These are phyloP conservation scores for Eutrema yunnanense DNA, from an alignment of 345 rosid species.

Conservation along the genomic window DNA sequence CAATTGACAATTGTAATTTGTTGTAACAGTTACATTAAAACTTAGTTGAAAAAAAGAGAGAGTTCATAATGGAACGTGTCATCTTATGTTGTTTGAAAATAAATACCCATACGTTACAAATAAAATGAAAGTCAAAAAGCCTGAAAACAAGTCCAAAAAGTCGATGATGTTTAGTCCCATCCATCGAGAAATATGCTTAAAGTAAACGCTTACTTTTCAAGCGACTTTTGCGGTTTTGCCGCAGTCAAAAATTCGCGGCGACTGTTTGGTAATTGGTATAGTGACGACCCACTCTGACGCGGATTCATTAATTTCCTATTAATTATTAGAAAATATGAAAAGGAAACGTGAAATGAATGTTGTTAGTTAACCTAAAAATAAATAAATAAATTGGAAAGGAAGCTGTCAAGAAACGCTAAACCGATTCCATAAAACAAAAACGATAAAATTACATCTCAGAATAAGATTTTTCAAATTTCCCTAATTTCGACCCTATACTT, in stretches of 20 bases:
- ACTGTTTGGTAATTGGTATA: conserved; percentile 7
- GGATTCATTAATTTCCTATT: conserved; percentile 2
- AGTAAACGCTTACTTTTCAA: conserved; percentile 24
- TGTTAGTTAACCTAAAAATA: not conserved
- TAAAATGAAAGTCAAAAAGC: not conserved
- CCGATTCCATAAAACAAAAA: not conserved
- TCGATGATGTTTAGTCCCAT: conserved; percentile 15
- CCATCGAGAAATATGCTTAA: conserved; percentile 24
- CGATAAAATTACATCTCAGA: not conserved
- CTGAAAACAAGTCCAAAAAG: conserved; percentile 1
- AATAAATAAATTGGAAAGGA: not conserved
- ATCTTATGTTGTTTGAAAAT: not conserved
- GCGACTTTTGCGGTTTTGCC: not conserved
- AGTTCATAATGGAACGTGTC: not conserved
- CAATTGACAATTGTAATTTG: not conserved
- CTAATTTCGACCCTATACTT: not conserved
- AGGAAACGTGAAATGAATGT: conserved; percentile 4
- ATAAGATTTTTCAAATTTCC: not conserved
- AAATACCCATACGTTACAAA: not conserved
- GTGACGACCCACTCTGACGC: conserved; percentile 22
- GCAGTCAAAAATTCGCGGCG: conserved; percentile 25
- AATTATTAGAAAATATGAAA: not conserved
- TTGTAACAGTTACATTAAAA: not conserved
- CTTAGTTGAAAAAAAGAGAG: too few relatives aligned
- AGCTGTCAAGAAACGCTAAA: conserved; percentile 22